Evolutionary conservation across 2,329 filamentous ascomycete genomes (phyloP), one percentile per base, ranked within the genome.

Genomic region (Basipetospora chlamydospora): DNA sequence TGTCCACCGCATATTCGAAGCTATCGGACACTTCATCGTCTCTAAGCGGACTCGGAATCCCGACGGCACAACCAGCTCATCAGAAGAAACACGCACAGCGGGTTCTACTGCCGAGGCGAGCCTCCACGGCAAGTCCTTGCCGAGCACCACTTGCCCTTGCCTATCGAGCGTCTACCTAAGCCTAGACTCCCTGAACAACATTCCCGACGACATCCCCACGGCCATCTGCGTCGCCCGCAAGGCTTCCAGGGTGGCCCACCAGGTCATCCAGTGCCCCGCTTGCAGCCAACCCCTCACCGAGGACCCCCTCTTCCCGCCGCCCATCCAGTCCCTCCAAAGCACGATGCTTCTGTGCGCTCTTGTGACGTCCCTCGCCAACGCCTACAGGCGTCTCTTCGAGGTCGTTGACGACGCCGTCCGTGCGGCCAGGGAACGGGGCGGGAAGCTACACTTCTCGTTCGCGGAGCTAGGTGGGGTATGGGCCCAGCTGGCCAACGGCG

Each of bases 301-400:
- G 6, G 56, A 63, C 5, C 44, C 52, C 1, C 43, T 44, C 18
- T 43, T 51, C 21, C 49, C 54, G 1, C 55, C 59, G 2, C 57
- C 62, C 16, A 60, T 73, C 35, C 63, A 68, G 35, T 45, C 59
- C 21, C 68, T 72, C 42, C 73, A 77, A 48, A 74, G 63, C 46
- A 58, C 67, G 34, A 75, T 76, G 70, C 58, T 73, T 36, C 55
- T 77, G 4, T 68, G 63, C 6, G 64, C 70, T 2, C 59, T 77
- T 21, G 55, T 77, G 3, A 70, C 71, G 2, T 67, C 68, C 7
- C 62, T 71, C 30, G 70, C 66, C 37, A 66, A 73, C 47, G 66
- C 68, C 6, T 77, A 77, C 55, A 60, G 60, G 38, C 55, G 52
- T 20, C 67, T 78, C 32, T 55, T 77, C 10, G 52, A 55, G 33